Conservation (phyloP, 108 stramenopile species). For the Fragilaria radians region DNA sequence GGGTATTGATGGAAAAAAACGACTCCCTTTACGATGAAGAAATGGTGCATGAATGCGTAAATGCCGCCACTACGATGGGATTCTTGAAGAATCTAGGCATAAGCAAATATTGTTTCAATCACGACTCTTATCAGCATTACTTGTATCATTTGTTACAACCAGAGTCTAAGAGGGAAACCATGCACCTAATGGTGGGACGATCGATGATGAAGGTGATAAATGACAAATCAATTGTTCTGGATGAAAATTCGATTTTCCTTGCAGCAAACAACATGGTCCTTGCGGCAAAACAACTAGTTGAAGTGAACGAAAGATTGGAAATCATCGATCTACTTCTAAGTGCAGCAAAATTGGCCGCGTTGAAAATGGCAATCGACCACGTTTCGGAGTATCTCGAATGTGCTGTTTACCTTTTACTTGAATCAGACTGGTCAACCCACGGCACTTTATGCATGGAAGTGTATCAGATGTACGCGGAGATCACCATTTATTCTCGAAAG, state of each 20-base stretch:
- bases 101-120: not conserved
- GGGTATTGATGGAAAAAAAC: not conserved
- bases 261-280: not conserved
- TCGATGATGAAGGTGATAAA: not conserved
- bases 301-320: not conserved
- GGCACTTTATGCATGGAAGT: not conserved
- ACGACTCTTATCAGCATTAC: not conserved
- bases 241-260: not conserved
- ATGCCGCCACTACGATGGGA: not conserved
- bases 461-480: not conserved
- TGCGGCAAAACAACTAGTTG: not conserved
- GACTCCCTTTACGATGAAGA: not conserved
- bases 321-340: not conserved
- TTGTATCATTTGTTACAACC: not conserved
- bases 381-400: not conserved
- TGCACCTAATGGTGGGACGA: not conserved
- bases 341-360: not conserved
- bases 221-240: not conserved
- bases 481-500: not conserved
- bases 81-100: not conserved
- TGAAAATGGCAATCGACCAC: not conserved
- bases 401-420: not conserved
- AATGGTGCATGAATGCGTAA: not conserved
- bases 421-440: not conserved
- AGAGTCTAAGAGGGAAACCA: not conserved